Conservation (phyloP, 2,329 filamentous ascomycete species). For the Fusarium goolgardi region DNA sequence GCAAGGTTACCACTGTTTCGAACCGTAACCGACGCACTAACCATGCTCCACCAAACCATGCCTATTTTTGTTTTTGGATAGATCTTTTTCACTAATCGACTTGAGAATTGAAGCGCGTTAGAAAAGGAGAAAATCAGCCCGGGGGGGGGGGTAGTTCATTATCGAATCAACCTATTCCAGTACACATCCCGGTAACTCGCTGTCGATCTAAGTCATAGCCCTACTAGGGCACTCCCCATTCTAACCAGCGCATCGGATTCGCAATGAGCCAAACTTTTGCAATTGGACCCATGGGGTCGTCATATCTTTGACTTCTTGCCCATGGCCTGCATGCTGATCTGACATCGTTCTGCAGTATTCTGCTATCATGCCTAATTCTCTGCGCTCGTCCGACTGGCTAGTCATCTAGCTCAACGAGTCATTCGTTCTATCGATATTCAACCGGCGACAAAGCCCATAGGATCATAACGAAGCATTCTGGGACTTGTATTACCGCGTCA, state of each 20-base stretch:
- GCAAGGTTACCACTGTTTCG: neutral
- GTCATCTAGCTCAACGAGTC: neutral
- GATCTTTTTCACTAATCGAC: neutral
- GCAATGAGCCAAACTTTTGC: slow-evolving; percentile 1
- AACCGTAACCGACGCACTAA: neutral
- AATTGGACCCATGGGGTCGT: neutral
- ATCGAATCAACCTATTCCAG: neutral
- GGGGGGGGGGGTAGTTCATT: neutral
- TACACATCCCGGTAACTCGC: slow-evolving; percentile 12
- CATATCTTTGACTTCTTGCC: neutral
- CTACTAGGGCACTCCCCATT: slow-evolving; percentile 25
- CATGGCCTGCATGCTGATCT: neutral
- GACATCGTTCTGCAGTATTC: neutral
- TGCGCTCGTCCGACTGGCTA: neutral
- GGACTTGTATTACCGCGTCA: neutral
- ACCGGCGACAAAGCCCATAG: neutral
- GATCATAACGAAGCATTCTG: neutral
- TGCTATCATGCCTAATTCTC: neutral
- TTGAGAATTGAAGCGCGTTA: slow-evolving; percentile 28
- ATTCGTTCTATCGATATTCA: neutral
- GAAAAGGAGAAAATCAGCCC: slow-evolving; percentile 27
- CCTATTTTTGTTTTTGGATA: neutral
- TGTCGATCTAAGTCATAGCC: slow-evolving; percentile 36
- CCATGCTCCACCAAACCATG: neutral
- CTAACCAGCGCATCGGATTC: slow-evolving; percentile 30